phyloP scores from a whole-genome alignment of 2,329 filamentous ascomycete species.

The Clonostachys rosea region DNA sequence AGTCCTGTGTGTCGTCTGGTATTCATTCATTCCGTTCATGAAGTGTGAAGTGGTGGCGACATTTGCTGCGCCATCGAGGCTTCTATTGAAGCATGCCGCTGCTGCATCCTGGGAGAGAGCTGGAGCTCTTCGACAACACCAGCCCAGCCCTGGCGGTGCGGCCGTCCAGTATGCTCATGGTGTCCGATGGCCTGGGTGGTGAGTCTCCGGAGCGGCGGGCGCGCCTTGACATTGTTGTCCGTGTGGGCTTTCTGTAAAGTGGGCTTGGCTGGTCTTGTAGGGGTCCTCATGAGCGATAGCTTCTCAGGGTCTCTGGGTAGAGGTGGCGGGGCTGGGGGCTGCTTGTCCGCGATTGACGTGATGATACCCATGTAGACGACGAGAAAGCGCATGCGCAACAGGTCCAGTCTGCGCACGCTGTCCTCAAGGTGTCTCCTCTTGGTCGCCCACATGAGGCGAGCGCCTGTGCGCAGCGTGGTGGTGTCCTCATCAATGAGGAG shows the following conservation, averaged over 20 bases:
- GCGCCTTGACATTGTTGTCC: slow-evolving; percentile 35
- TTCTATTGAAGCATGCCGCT: slow-evolving; percentile 60
- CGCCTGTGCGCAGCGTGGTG: slow-evolving; percentile 35
- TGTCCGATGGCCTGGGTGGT: slow-evolving; percentile 51
- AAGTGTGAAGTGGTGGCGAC: too few species aligned
- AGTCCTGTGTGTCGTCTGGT: too few species aligned
- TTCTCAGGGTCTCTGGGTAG: slow-evolving; percentile 25
- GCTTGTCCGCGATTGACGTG: slow-evolving; percentile 25
- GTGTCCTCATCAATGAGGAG: slow-evolving; percentile 41
- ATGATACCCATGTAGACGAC: slow-evolving; percentile 61
- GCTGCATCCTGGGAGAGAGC: slow-evolving; percentile 54
- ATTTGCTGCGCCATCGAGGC: slow-evolving; percentile 37
- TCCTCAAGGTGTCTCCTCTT: slow-evolving; percentile 51
- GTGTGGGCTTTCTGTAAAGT: slow-evolving; percentile 32
- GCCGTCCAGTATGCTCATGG: slow-evolving; percentile 37
- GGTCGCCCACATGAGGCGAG: slow-evolving; percentile 54
- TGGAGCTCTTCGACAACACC: slow-evolving; percentile 61
- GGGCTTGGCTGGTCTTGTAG: slow-evolving; percentile 18
- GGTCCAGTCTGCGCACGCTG: slow-evolving; percentile 52
- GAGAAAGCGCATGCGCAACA: slow-evolving; percentile 60
- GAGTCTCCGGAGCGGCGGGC: slow-evolving; percentile 43
- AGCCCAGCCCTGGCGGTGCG: slow-evolving; percentile 53
- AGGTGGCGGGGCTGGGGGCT: slow-evolving; percentile 18
- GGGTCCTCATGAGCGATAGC: slow-evolving; percentile 7
- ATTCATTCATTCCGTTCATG: too few species aligned